Base-by-base conservation (phyloP, 805 yeast species). In the Aciculoconidium aculeatum region DNA sequence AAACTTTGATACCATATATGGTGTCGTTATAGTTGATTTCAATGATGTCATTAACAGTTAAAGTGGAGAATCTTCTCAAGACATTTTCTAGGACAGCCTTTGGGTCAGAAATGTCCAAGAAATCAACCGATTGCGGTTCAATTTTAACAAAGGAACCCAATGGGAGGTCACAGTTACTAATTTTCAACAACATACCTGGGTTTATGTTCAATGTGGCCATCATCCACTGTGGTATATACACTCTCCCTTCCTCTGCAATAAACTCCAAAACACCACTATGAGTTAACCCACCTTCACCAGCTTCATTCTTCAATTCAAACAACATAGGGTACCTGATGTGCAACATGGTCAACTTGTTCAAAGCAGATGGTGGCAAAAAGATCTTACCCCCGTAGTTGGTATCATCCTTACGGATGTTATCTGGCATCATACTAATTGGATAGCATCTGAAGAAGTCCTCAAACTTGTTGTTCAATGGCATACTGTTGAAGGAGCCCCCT, bases 251-350 rank as follows among this genome's bases (percentile, higher is more conserved):
- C 50, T 92, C 97, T 1, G 98, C 96, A 11, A 84, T 81, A 54
- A 92, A 92, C 59, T 92, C 98, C 37, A 92, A 62, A 16, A 92
- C 98, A 49, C 99, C 99, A 26, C 88, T 82, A 52, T 87, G 95
- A 0, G 96, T 85, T 11, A 12, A 4, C n/a, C 25, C 23, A 6
- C 52, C 61, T 17, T 65, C 51, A 11, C 57, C 67, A 20, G 73
- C 80, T 43, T 80, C 94, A 32, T 82, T 81, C 18, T 66, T 63
- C 22, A 92, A 59, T 53, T 81, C 82, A 49, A 92, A 92, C 27
- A 92, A 66, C 99, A 92, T 92, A 0, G 99, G 99, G 49, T 92
- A 92, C 43, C 95, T 68, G 35, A 92, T 86, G 50, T 88, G 90
- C 22, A 92, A 63, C 84, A 84, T 83, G 3, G 96, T 81, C 35